Evolutionary conservation across 192 early-diverging fungal species (phyloP).

Genomic region (Backusella australiensis): DNA sequence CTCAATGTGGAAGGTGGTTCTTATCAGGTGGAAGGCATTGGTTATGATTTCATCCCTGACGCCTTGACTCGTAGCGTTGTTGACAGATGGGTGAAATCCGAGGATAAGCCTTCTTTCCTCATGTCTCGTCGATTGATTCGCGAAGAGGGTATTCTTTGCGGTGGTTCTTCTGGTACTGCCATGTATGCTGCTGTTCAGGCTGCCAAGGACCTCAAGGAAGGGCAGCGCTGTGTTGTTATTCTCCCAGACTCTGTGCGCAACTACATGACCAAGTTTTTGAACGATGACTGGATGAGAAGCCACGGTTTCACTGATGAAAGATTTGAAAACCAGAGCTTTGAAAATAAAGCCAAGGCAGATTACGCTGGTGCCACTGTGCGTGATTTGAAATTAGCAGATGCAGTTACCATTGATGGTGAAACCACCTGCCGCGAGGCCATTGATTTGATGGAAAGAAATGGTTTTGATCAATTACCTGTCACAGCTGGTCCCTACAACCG

Average conservation of each 20-base stretch:
- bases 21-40: slow-evolving; percentile 98
- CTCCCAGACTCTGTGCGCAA: slow-evolving; percentile 97
- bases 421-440: slow-evolving; percentile 80
- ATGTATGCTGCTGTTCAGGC: slow-evolving; percentile 85
- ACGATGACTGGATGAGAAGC: slow-evolving; percentile 94
- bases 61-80: slow-evolving; percentile 81
- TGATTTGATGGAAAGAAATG: slow-evolving; percentile 81
- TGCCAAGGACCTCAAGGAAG: slow-evolving; percentile 80
- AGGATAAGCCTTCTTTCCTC: slow-evolving; percentile 93
- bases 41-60: slow-evolving; percentile 98
- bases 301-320: slow-evolving; percentile 86
- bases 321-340: slow-evolving; percentile 61
- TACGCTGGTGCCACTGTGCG: slow-evolving; percentile 81
- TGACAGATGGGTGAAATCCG: slow-evolving; percentile 94
- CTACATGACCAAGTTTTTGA: slow-evolving; percentile 99
- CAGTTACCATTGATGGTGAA: slow-evolving; percentile 81
- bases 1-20: slow-evolving; percentile 67
- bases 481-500: slow-evolving; percentile 69
- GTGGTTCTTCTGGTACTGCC: slow-evolving; percentile 94
- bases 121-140: slow-evolving; percentile 95
- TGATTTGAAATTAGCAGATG: slow-evolving; percentile 79
- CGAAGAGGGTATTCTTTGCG: slow-evolving; percentile 95
- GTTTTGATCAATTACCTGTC: slow-evolving; percentile 96
- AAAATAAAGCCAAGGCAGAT: slow-evolving; percentile 65
- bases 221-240: slow-evolving; percentile 92